A percentile compares a stretch with the other conserved stretches of the same genome.
phyloP scores from a whole-genome alignment of 164 flowering plant species.

The Taxillus chinensis region DNA sequence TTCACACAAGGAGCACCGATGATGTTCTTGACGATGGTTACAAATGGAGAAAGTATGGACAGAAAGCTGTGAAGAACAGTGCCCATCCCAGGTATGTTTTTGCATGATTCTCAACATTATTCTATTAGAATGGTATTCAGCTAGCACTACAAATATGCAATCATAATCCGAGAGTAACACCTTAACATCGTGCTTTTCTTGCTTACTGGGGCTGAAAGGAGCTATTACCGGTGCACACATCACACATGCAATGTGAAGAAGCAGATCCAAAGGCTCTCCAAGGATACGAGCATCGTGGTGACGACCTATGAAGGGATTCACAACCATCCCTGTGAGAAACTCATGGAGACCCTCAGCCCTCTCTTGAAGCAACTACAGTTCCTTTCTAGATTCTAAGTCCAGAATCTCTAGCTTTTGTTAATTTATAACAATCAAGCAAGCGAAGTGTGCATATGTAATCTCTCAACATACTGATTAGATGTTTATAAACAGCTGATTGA shows the following conservation, averaged over 20 bases:
- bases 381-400: constrained; percentile 22
- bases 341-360: constrained; percentile 73
- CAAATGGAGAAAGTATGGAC: constrained; percentile 41
- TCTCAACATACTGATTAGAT: too few species aligned
- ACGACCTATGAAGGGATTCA: constrained; percentile 90
- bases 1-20: constrained; percentile 31
- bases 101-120: background rate
- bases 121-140: background rate
- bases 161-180: too few species aligned
- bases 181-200: background rate
- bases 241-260: constrained; percentile 92
- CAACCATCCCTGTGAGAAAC: constrained; percentile 81
- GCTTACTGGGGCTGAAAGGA: constrained; percentile 26
- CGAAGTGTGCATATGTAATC: too few species aligned
- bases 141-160: too few species aligned
- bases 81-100: constrained; percentile 22
- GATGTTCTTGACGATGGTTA: constrained; percentile 46
- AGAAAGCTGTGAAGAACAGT: constrained; percentile 39
- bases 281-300: constrained; percentile 72
- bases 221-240: constrained; percentile 87
- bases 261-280: constrained; percentile 76
- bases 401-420: background rate
- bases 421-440: too few species aligned
- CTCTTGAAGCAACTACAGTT: constrained; percentile 79
- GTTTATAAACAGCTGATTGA: too few species aligned